These are phyloP conservation scores for Boletus subparvulus DNA, from an alignment of 768 basidiomycete species.

Conservation along the genomic window DNA sequence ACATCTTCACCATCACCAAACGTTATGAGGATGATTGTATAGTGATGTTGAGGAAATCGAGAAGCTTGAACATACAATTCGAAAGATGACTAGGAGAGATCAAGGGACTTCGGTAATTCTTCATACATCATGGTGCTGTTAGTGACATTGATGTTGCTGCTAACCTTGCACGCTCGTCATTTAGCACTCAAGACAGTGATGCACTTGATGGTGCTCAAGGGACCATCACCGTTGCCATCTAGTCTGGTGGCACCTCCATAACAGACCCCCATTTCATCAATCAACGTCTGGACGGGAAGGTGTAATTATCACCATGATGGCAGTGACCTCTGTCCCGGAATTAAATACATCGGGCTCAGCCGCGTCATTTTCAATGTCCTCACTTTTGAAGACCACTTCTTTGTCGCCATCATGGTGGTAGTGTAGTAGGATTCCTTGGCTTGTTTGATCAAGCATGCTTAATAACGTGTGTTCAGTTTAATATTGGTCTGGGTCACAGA, in stretches of 20 bases:
- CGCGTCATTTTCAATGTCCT: constrained; percentile 43
- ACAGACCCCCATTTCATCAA: constrained; percentile 1
- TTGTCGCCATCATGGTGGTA: constrained; percentile 35
- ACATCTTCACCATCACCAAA: constrained; percentile 52
- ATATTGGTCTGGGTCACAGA: too few relatives aligned
- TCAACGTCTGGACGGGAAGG: constrained; percentile 9
- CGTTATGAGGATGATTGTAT: constrained; percentile 53
- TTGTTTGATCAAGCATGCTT: too few relatives aligned
- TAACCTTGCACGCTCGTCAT: constrained; percentile 32
- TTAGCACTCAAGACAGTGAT: constrained; percentile 29
- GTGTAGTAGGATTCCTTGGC: too few relatives aligned
- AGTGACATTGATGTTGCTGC: constrained; percentile 34
- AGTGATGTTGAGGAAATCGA: constrained; percentile 54
- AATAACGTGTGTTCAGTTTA: too few relatives aligned
- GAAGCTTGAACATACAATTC: constrained; percentile 52
- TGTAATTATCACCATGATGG: constrained; percentile 18
- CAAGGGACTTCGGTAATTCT: constrained; percentile 63
- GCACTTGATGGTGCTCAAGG: constrained; percentile 1
- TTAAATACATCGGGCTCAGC: constrained; percentile 21
- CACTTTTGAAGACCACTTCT: constrained; percentile 37
- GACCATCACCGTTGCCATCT: constrained; percentile 6
- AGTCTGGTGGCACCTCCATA: constrained; percentile 1
- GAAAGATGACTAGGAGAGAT: constrained; percentile 60
- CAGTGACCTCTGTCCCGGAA: constrained; percentile 18
- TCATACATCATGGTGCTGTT: constrained; percentile 47